Percentiles rank a stretch among this genome's conserved stretches.
These are phyloP conservation scores for Cryptococcus floricola DNA, from an alignment of 1,284 basidiomycete genomes.

Conservation along the genomic window DNA sequence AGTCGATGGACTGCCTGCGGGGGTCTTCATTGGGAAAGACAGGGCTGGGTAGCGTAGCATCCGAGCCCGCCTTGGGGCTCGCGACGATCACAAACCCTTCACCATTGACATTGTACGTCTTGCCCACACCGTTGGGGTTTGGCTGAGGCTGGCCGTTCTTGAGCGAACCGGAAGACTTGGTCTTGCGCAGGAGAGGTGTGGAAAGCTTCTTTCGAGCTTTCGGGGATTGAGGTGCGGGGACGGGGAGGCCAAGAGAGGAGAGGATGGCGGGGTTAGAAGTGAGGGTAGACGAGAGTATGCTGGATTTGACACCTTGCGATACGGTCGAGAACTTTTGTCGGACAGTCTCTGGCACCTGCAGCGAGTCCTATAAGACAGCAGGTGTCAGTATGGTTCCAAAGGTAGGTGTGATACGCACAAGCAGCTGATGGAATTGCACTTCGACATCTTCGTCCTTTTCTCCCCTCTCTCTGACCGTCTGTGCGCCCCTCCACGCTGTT, in stretches of 20 bases:
- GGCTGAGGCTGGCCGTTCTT: constrained; percentile 15
- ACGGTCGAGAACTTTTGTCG: constrained; percentile 42
- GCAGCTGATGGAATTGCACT: constrained; percentile 34
- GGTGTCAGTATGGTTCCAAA: background rate
- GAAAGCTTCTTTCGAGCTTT: constrained; percentile 36
- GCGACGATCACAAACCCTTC: constrained; percentile 41
- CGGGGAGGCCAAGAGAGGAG: constrained; percentile 33
- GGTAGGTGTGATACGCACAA: constrained; percentile 22
- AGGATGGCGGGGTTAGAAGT: constrained; percentile 40
- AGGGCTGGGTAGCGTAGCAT: constrained; percentile 10
- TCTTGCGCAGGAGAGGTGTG: constrained; percentile 38
- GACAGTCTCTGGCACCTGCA: constrained; percentile 40
- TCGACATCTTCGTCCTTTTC: constrained; percentile 26
- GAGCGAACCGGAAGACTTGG: constrained; percentile 35
- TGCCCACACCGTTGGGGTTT: constrained; percentile 18
- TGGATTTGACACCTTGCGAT: constrained; percentile 38
- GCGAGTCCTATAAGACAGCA: constrained; percentile 26
- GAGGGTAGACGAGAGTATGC: constrained; percentile 37
- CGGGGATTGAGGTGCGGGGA: constrained; percentile 12
- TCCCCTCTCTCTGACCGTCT: constrained; percentile 2
- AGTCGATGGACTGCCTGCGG: constrained; percentile 27
- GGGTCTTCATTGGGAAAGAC: constrained; percentile 1
- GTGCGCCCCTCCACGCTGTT: background rate
- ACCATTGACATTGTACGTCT: constrained; percentile 31
- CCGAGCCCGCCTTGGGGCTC: constrained; percentile 17